phyloP scores from a whole-genome alignment of 1,284 basidiomycete species.

The Termitomyces sp. region DNA sequence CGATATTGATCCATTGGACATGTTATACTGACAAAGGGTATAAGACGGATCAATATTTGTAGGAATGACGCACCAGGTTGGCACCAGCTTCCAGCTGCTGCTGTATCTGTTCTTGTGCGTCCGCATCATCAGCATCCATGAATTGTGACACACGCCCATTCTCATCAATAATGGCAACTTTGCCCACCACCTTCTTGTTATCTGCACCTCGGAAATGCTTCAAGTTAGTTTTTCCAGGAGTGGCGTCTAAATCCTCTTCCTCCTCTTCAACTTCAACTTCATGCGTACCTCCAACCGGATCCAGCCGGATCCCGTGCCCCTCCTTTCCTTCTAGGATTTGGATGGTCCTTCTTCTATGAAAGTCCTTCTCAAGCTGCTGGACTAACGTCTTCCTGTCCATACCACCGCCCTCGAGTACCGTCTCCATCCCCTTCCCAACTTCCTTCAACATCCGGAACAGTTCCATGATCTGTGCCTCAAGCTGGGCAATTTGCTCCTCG shows the following conservation, averaged over 20 bases:
- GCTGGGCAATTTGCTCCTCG: conserved; percentile 82
- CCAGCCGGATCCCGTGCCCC: conserved; percentile 29
- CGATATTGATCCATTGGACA: conserved; percentile 48
- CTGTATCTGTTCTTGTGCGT: conserved; percentile 80
- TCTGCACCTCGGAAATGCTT: conserved; percentile 28
- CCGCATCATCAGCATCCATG: conserved; percentile 87
- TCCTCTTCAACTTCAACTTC: conserved; percentile 33
- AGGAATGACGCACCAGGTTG: conserved; percentile 48
- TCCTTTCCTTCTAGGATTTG: conserved; percentile 76
- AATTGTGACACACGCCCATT: conserved; percentile 74
- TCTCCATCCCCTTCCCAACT: conserved; percentile 71
- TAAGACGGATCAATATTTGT: neutral
- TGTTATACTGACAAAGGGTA: conserved; percentile 40
- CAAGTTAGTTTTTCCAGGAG: conserved; percentile 44
- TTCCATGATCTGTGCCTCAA: conserved; percentile 92
- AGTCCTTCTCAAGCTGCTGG: conserved; percentile 74
- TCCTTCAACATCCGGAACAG: conserved; percentile 91
- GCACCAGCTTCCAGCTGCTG: conserved; percentile 74
- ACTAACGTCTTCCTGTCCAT: conserved; percentile 84
- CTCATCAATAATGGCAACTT: conserved; percentile 38
- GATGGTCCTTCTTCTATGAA: conserved; percentile 84
- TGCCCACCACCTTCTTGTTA: conserved; percentile 25
- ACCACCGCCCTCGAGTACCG: conserved; percentile 59
- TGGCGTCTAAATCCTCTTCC: conserved; percentile 45
- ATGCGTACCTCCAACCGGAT: conserved; percentile 25